phyloP scores from a whole-genome alignment of 2,329 filamentous ascomycete genomes.

The Neofusicoccum ribis region DNA sequence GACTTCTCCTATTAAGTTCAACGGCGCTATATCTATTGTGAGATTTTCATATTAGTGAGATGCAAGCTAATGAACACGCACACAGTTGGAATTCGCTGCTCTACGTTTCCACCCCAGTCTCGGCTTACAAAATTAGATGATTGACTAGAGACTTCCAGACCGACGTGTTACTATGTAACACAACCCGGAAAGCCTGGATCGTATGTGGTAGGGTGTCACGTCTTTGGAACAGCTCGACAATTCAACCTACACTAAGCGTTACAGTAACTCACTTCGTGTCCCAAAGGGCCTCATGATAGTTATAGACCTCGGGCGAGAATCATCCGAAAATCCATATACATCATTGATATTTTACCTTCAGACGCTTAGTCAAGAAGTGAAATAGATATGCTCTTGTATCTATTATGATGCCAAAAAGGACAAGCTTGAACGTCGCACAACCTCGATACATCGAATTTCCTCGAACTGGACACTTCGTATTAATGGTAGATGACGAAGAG shows the following conservation, averaged over 20 bases:
- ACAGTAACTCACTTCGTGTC: not conserved
- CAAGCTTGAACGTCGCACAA: not conserved
- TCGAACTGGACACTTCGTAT: too few relatives aligned
- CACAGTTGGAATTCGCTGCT: not conserved
- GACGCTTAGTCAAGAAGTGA: not conserved
- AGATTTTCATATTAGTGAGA: too few relatives aligned
- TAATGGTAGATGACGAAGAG: not conserved
- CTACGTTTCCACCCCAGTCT: not conserved
- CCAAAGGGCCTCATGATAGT: not conserved
- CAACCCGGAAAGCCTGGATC: not conserved
- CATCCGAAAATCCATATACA: not conserved
- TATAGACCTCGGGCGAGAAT: not conserved
- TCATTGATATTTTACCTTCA: not conserved
- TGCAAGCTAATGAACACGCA: conserved; percentile 34
- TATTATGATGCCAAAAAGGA: not conserved
- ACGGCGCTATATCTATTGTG: too few relatives aligned
- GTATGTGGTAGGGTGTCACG: not conserved
- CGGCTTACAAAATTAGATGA: not conserved
- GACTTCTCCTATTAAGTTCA: too few relatives aligned
- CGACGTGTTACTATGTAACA: not conserved
- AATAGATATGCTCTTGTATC: not conserved
- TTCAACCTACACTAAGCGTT: not conserved
- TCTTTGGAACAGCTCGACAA: not conserved
- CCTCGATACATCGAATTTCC: too few relatives aligned
- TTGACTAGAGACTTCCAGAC: not conserved